Evolutionary conservation across 2,329 filamentous ascomycete genomes (phyloP).

Genomic region (Geosmithia putterillii): DNA sequence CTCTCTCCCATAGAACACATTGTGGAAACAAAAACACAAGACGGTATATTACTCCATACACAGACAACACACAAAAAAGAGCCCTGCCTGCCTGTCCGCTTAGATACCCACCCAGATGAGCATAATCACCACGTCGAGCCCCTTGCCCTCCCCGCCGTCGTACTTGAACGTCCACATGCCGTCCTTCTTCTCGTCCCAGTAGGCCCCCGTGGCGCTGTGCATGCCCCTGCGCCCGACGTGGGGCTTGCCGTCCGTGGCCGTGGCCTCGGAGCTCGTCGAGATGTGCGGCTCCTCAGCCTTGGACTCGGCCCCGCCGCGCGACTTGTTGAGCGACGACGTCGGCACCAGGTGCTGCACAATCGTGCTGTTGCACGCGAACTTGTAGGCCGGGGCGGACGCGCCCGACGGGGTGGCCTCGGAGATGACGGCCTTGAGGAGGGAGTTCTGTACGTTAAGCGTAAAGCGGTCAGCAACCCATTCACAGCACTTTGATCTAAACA

Average conservation of each 20-base stretch:
- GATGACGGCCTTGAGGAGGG: slow-evolving; percentile 65
- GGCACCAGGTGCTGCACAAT: slow-evolving; percentile 88
- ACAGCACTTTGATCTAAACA: no score
- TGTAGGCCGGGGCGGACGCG: slow-evolving; percentile 55
- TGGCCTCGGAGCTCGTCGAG: slow-evolving; percentile 39
- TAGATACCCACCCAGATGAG: slow-evolving; percentile 59
- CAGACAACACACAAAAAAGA: no score
- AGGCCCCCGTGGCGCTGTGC: slow-evolving; percentile 76
- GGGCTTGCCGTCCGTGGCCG: slow-evolving; percentile 51
- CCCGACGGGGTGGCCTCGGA: slow-evolving; percentile 54
- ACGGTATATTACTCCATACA: no score
- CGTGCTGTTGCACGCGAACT: slow-evolving; percentile 95
- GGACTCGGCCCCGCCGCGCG: slow-evolving; percentile 35
- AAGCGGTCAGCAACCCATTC: no score
- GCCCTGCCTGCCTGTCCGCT: not conserved
- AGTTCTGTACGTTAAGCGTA: slow-evolving; percentile 45
- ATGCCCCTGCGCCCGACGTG: slow-evolving; percentile 78
- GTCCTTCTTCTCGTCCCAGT: slow-evolving; percentile 85
- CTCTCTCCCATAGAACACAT: no score
- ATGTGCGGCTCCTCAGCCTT: slow-evolving; percentile 37
- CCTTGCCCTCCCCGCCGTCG: slow-evolving; percentile 54
- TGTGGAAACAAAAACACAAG: no score
- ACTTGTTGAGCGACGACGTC: slow-evolving; percentile 50
- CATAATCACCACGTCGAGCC: slow-evolving; percentile 58
- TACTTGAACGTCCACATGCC: slow-evolving; percentile 87